Conservation (phyloP, 805 yeast species). For the Schwanniomyces pseudopolymorphus region DNA sequence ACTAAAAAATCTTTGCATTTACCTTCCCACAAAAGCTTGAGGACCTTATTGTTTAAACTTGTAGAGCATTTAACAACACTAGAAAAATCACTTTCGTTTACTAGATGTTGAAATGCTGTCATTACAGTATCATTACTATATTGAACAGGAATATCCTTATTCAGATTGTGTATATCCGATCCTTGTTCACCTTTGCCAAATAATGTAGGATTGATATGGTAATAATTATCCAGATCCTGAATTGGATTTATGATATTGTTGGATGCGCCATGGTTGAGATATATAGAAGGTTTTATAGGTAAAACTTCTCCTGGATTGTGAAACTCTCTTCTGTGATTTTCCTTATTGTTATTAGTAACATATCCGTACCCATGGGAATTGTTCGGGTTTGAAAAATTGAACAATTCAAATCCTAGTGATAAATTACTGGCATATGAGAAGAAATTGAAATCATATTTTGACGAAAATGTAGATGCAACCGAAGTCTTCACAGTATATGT, state of each 20-base stretch:
- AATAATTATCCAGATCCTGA: conserved; percentile 22
- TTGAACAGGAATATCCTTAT: background rate
- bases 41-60: conserved; percentile 58
- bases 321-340: conserved; percentile 2
- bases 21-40: conserved; percentile 85
- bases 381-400: conserved; percentile 46
- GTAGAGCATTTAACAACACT: conserved; percentile 76
- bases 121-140: conserved; percentile 37
- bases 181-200: conserved; percentile 11
- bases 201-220: conserved; percentile 25
- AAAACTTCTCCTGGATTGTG: background rate
- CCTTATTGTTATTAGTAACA: background rate
- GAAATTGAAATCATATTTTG: conserved; percentile 84
- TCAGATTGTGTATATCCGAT: background rate
- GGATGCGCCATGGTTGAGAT: background rate
- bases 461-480: conserved; percentile 70
- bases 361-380: background rate
- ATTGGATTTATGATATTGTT: conserved; percentile 21
- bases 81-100: conserved; percentile 55
- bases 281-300: background rate
- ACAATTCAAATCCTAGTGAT: conserved; percentile 82
- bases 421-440: conserved; percentile 88
- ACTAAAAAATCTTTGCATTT: conserved; percentile 75
- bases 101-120: conserved; percentile 50
- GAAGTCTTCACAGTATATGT: conserved; percentile 85